Conservation (phyloP, 129 eudicot species). For the Chrysanthemum makinoi region DNA sequence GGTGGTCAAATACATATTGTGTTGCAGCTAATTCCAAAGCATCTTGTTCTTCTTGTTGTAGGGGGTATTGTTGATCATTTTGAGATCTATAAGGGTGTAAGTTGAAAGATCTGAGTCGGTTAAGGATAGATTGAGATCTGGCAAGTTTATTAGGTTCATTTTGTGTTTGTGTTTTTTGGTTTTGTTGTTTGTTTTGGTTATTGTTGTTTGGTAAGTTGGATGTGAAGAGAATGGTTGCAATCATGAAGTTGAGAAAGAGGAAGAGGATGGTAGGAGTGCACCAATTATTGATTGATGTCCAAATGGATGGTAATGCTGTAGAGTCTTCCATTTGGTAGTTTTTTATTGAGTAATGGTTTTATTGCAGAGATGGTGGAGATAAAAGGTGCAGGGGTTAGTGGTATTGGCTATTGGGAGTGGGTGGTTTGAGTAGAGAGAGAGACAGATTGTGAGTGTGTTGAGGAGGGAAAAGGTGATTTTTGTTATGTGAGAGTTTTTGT, state of each 20-base stretch:
- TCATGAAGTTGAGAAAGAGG: slow-evolving; percentile 78
- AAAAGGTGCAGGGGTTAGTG: neutral
- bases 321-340: slow-evolving; percentile 61
- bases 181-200: slow-evolving; percentile 15
- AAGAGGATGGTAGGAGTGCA: slow-evolving; percentile 87
- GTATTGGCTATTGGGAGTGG: slow-evolving; percentile 13
- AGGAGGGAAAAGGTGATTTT: slow-evolving; percentile 17
- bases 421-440: slow-evolving; percentile 21
- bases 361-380: slow-evolving; percentile 20
- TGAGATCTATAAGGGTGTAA: slow-evolving; percentile 40
- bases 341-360: slow-evolving; percentile 14
- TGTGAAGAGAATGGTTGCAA: slow-evolving; percentile 74
- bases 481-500: slow-evolving; percentile 8
- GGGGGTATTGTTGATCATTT: slow-evolving; percentile 13
- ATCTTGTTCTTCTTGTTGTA: neutral
- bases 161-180: neutral
- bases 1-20: slow-evolving; percentile 36
- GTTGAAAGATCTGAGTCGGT: slow-evolving; percentile 69
- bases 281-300: slow-evolving; percentile 81
- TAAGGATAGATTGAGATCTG: slow-evolving; percentile 63
- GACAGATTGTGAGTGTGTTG: slow-evolving; percentile 2
- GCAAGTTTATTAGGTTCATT: slow-evolving; percentile 32
- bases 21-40: slow-evolving; percentile 34
- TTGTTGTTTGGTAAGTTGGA: slow-evolving; percentile 43
- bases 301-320: slow-evolving; percentile 46